Percentiles rank a stretch among this genome's conserved stretches.
These are phyloP conservation scores for Gelatoporia subvermispora DNA, from an alignment of 768 basidiomycete species.

Conservation along the genomic window DNA sequence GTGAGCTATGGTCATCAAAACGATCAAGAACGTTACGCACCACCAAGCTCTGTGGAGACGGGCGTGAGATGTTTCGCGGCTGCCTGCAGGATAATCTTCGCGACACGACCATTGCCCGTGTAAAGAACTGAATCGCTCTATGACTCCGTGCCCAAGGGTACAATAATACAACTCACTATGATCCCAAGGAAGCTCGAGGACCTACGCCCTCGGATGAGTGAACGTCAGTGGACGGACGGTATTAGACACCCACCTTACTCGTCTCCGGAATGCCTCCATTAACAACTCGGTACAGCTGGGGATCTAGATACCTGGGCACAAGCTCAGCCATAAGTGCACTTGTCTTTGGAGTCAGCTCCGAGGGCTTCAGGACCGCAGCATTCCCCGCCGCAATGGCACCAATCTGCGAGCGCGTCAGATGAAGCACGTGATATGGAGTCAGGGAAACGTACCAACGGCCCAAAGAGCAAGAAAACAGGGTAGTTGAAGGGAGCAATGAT, in stretches of 20 bases:
- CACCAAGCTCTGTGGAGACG: slow-evolving; percentile 39
- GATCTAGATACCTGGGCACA: slow-evolving; percentile 70
- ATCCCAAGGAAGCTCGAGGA: slow-evolving; percentile 66
- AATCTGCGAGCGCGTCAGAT: too few species aligned
- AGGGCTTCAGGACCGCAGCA: slow-evolving; percentile 65
- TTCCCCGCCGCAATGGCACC: slow-evolving; percentile 80
- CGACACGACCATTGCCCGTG: slow-evolving; percentile 31
- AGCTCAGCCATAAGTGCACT: slow-evolving; percentile 61
- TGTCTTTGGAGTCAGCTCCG: slow-evolving; percentile 56
- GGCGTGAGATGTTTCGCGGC: slow-evolving; percentile 80
- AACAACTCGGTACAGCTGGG: slow-evolving; percentile 54
- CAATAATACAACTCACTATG: slow-evolving; percentile 38
- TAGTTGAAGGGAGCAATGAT: slow-evolving; percentile 76
- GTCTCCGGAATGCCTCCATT: slow-evolving; percentile 67
- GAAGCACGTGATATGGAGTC: not conserved
- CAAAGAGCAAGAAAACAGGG: slow-evolving; percentile 54
- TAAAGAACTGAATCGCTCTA: slow-evolving; percentile 44
- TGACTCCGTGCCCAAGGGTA: too few species aligned
- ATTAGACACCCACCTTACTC: slow-evolving; percentile 36
- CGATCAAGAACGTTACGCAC: slow-evolving; percentile 31
- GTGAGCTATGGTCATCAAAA: slow-evolving; percentile 30
- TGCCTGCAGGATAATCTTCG: slow-evolving; percentile 55
- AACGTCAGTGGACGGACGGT: not conserved
- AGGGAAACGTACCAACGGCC: slow-evolving; percentile 46
- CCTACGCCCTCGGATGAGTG: slow-evolving; percentile 27